Base-by-base conservation (phyloP, 2,329 filamentous ascomycete genomes). In the Cercospora sojina region DNA sequence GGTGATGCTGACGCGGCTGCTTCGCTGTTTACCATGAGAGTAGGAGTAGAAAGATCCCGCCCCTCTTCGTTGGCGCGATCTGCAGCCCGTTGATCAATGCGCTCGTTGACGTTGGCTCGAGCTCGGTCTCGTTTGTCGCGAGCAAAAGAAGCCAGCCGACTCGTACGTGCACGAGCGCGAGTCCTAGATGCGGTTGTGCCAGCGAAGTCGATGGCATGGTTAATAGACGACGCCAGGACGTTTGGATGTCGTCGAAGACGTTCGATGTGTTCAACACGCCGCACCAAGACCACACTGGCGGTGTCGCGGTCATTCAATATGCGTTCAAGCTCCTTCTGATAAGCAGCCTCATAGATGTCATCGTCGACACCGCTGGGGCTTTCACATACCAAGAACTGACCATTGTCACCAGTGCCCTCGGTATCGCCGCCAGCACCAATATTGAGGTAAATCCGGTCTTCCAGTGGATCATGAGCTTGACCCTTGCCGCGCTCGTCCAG, bases 261-360 rank as follows among this genome's bases (percentile, higher is more conserved):
- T 47, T 71, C 70, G 9, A 72, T 70, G 62, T 82, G 79, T 64
- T 85, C 83, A 27, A 84, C 82, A 32, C 82, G 77, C 12, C 82
- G 77, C 0, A 80, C 84, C 12, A 84, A 78, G 66, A 89, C 90
- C 16, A 91, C 82, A 18, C 83, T 88, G 1, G 88, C 83, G 35
- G 77, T 74, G 27, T 79, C 77, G 6, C 68, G 69, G 68, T 80
- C 75, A 69, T 81, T 78, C 31, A 86, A 79, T 73, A 97, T 94
- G 16, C 89, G 86, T 66, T 90, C 86, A 29, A 95, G 86, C 79
- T 97, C 92, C 67, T 91, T 87, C 74, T 91, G 88, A 76, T 96
- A 97, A 0, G 94, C 94, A 0, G 86, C 87, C 77, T 96, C 92
- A 77, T 97, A 97, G 65, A 98, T 90, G 20, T 71, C 67, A n/a